Base-by-base conservation (phyloP, 2,329 filamentous ascomycete genomes). In the Ceratocystis alfenasii region DNA sequence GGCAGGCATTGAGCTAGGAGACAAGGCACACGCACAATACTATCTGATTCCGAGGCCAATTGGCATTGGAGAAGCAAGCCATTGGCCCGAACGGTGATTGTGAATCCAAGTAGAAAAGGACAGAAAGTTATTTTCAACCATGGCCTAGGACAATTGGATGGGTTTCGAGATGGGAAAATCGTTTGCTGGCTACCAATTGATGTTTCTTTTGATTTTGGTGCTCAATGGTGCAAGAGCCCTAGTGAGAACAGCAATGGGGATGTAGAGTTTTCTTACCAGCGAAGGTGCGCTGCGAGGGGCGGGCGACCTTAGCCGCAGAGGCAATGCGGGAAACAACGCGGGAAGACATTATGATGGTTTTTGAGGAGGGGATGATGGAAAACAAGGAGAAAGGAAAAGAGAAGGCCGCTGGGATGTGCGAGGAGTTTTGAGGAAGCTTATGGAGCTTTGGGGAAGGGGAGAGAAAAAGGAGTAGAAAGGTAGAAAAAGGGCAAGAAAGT, bases 291-390 rank as follows among this genome's bases (percentile, higher is more conserved):
- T 68, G 66, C 63, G 66, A 68, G 61, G 66, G 66, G 53, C 66
- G 66, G 63, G 66, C 66, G 66, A 68, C 66, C 66, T 68, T 68
- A 64, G 66, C 66, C 66, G 66, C 66, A 64, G 66, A 68, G 66
- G 66, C 66, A 68, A 68, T 68, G 64, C 66, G 66, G 46, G 66
- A 68, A 68, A 68, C 66, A 68, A 68, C 66, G 66, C 66, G 66
- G 64, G 66, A 62, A 68, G 66, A 68, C 66, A 68, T 68, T 68
- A 55, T 68, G 66, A 68, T 68, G 63, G 64, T 68, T 46, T 63
- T 68, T 59, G 55, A 59, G 55, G 66, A 68, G 64, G 66, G 65
- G 50, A 60, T 65, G 63, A 63, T 68, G 66, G 55, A 65, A 65
- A 68, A 68, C 66, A 66, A 68, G 66, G 63, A 68, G 61, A 68